Evolutionary conservation across 768 basidiomycete species (phyloP).

Genomic region (Suillus subaureus): DNA sequence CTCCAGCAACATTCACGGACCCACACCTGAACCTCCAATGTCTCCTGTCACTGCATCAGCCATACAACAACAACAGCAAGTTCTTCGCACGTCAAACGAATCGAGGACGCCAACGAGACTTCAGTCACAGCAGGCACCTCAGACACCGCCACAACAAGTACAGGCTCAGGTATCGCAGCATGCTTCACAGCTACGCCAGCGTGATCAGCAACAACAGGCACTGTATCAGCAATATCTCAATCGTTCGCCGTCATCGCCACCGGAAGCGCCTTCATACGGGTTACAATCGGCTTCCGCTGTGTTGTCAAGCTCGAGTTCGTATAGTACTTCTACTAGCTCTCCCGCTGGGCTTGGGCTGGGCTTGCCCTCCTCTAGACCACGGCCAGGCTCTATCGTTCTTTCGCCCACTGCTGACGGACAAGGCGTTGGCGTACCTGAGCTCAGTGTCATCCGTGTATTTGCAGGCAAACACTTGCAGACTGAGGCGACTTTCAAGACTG

Average conservation of each 20-base stretch:
- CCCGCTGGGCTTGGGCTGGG: constrained; percentile 49
- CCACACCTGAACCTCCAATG: constrained; percentile 30
- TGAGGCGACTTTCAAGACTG: constrained; percentile 98
- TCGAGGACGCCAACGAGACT: constrained; percentile 20
- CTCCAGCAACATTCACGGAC: constrained; percentile 41
- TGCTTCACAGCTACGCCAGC: constrained; percentile 72
- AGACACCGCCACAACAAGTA: constrained; percentile 29
- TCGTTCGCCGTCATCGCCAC: constrained; percentile 77
- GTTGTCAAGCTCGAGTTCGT: constrained; percentile 47
- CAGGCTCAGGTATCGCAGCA: constrained; percentile 58
- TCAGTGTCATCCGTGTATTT: constrained; percentile 95
- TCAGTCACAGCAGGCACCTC: constrained; percentile 29
- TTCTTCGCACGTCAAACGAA: constrained; percentile 25
- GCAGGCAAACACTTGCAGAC: constrained; percentile 89
- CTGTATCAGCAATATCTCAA: constrained; percentile 90
- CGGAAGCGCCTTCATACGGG: constrained; percentile 76
- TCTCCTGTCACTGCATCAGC: constrained; percentile 58
- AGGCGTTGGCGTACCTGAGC: constrained; percentile 68
- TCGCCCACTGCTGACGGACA: constrained; percentile 63
- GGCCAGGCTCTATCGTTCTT: constrained; percentile 79
- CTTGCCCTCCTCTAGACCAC: constrained; percentile 55
- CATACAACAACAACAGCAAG: constrained; percentile 60
- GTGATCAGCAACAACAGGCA: constrained; percentile 86
- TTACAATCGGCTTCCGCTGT: constrained; percentile 74
- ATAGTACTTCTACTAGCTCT: constrained; percentile 39